Percentiles rank a stretch among this genome's conserved stretches.
phyloP scores from a whole-genome alignment of 2,329 filamentous ascomycete genomes.

The Parasarocladium wereldwijsianum region DNA sequence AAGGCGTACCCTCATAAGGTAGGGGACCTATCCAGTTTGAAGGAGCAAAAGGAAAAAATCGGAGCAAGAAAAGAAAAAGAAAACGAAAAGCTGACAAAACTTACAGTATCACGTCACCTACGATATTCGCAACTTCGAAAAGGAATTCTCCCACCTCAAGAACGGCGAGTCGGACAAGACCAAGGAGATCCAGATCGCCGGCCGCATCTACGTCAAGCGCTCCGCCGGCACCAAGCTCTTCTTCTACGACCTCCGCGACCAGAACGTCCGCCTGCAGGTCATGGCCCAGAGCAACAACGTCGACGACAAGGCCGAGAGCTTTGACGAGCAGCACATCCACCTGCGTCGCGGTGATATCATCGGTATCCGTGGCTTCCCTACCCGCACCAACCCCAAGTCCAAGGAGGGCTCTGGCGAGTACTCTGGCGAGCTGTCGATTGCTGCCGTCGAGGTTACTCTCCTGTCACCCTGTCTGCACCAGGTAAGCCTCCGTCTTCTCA shows the following conservation, averaged over 20 bases:
- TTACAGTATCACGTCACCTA: conserved; percentile 65
- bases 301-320: conserved; percentile 48
- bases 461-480: conserved; percentile 78
- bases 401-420: conserved; percentile 57
- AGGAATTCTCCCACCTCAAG: conserved; percentile 67
- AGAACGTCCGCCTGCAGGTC: conserved; percentile 64
- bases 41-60: no score
- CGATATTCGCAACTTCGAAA: conserved; percentile 65
- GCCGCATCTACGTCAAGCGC: conserved; percentile 81
- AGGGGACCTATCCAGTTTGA: conserved; percentile 2
- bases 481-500: conserved; percentile 41
- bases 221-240: conserved; percentile 69
- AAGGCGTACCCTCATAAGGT: conserved; percentile 67
- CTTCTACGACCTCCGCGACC: conserved; percentile 59
- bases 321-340: conserved; percentile 79
- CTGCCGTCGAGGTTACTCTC: conserved; percentile 72
- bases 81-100: conserved; percentile 1
- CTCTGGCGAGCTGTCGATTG: conserved; percentile 78
- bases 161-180: conserved; percentile 74
- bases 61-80: no score
- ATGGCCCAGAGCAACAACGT: conserved; percentile 80
- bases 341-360: conserved; percentile 87
- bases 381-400: conserved; percentile 74
- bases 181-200: conserved; percentile 62
- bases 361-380: conserved; percentile 30